phyloP scores from a whole-genome alignment of 805 yeast species.

The Kazachstania africana region DNA sequence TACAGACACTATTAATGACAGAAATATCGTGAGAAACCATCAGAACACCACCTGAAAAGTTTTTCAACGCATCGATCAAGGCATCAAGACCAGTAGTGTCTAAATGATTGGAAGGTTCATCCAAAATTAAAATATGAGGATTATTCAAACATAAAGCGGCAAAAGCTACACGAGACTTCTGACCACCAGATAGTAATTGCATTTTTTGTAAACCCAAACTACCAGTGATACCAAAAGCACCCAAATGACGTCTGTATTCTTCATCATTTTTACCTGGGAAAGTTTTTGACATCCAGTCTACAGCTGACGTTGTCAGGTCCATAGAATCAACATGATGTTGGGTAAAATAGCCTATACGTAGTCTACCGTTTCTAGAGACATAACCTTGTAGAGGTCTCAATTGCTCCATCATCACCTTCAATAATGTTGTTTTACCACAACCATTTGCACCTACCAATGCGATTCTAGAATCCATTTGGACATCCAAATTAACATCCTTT shows the following conservation, averaged over 20 bases:
- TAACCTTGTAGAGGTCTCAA: conserved; percentile 66
- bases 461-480: conserved; percentile 87
- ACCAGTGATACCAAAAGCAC: conserved; percentile 95
- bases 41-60: conserved; percentile 88
- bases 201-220: conserved; percentile 85
- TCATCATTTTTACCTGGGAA: conserved; percentile 93
- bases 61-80: conserved; percentile 73
- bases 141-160: conserved; percentile 84
- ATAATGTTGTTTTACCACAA: conserved; percentile 94
- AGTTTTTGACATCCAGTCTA: conserved; percentile 81
- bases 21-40: conserved; percentile 98
- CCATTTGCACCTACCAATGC: conserved; percentile 99
- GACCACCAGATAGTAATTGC: conserved; percentile 90
- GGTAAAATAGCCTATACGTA: conserved; percentile 93
- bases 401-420: conserved; percentile 75
- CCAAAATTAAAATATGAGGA: conserved; percentile 86
- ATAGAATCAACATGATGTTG: conserved; percentile 98
- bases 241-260: conserved; percentile 92
- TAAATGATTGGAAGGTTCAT: conserved; percentile 97
- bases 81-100: conserved; percentile 98
- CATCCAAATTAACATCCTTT: conserved; percentile 72
- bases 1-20: conserved; percentile 78
- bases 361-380: conserved; percentile 68
- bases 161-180: conserved; percentile 94
- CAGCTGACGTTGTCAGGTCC: conserved; percentile 79